Conservation (phyloP, 495 filamentous ascomycete species). For the Aspergillus homomorphus region DNA sequence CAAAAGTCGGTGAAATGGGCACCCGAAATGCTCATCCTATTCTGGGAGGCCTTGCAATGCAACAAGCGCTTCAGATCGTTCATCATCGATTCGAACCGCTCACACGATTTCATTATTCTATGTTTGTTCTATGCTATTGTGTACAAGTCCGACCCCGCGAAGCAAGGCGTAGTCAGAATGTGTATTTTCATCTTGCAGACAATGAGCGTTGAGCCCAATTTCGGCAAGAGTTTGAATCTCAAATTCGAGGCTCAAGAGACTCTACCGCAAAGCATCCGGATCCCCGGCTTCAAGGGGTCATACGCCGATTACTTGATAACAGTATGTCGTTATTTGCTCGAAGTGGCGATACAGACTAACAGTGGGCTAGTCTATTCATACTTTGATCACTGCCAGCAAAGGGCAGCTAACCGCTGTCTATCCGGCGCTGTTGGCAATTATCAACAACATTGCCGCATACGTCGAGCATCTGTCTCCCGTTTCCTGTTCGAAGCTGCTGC, state of each 20-base stretch:
- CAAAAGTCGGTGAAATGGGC: constrained; percentile 81
- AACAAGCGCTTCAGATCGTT: constrained; percentile 97
- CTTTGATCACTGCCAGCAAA: constrained; percentile 85
- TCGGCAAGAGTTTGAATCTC: constrained; percentile 86
- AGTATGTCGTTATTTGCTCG: constrained; percentile 33
- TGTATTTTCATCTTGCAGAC: constrained; percentile 96
- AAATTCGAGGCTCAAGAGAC: constrained; percentile 87
- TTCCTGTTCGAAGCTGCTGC: constrained; percentile 77
- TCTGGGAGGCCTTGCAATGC: constrained; percentile 96
- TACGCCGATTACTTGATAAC: constrained; percentile 95
- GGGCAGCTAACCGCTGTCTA: constrained; percentile 91
- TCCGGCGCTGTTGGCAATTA: constrained; percentile 84
- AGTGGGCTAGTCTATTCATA: constrained; percentile 76
- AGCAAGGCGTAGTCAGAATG: constrained; percentile 91
- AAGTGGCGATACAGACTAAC: neutral
- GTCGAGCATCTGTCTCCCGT: constrained; percentile 70
- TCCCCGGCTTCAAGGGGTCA: constrained; percentile 79
- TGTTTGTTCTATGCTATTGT: constrained; percentile 91
- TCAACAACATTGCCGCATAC: constrained; percentile 89
- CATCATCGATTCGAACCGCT: constrained; percentile 91
- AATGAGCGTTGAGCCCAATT: constrained; percentile 86
- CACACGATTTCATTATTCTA: constrained; percentile 88
- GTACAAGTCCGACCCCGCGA: constrained; percentile 78
- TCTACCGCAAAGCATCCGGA: constrained; percentile 73
- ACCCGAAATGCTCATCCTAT: constrained; percentile 95